Percentiles rank a stretch among this genome's conserved stretches.
Evolutionary conservation across 192 early-diverging fungal genomes (phyloP).

Genomic region (Podila horticola): DNA sequence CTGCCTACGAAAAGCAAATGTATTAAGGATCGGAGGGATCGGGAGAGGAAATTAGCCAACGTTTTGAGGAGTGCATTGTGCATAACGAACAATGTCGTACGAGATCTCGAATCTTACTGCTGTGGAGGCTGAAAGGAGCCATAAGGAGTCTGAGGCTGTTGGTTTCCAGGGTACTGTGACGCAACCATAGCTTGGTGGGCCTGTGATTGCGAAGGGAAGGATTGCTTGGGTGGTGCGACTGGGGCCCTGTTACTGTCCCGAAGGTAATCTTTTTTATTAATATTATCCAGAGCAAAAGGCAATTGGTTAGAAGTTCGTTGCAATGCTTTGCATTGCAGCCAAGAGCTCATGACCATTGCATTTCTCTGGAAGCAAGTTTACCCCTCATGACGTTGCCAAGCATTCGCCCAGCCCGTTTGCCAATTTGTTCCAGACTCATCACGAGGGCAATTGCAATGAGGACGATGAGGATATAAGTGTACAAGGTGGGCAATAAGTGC

Average conservation of each 20-base stretch:
- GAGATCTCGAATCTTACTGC: not conserved
- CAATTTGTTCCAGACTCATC: conserved; percentile 46
- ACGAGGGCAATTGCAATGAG: conserved; percentile 16
- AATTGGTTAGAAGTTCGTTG: not conserved
- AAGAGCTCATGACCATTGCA: not conserved
- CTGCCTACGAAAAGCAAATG: not conserved
- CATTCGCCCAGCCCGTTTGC: conserved; percentile 29
- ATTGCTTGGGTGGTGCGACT: conserved; percentile 24
- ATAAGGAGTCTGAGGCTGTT: not conserved
- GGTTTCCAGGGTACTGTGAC: conserved; percentile 20
- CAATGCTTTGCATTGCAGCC: not conserved
- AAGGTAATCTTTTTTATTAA: conserved; percentile 33
- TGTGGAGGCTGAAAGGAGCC: not conserved
- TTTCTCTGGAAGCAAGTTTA: conserved; percentile 18
- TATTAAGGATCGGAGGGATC: no score
- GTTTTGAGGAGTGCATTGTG: no score
- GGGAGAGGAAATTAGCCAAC: no score
- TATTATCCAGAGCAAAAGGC: no score
- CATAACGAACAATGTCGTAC: not conserved
- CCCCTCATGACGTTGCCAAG: conserved; percentile 28
- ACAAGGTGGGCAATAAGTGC: not conserved
- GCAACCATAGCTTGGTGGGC: conserved; percentile 38
- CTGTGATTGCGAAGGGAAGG: conserved; percentile 32
- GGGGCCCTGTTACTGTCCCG: conserved; percentile 14
- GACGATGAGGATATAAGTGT: conserved; percentile 20